Base-by-base conservation (phyloP, 164 flowering plant genomes). In the Tetracentron sinense region DNA sequence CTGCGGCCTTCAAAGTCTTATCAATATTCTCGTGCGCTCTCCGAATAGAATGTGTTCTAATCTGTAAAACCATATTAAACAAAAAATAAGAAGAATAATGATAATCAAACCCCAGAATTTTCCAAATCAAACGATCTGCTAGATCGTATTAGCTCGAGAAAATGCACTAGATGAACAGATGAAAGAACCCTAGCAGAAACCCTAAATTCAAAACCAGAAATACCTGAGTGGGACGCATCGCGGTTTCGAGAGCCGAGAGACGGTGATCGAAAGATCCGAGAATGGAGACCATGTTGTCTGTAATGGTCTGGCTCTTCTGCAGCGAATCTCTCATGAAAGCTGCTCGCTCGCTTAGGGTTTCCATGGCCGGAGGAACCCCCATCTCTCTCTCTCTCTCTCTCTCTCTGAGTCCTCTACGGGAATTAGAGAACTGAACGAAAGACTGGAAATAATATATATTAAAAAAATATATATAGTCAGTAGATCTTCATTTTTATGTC, bases 161-260 rank as follows among this genome's bases (percentile, higher is more conserved):
- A 12, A 52, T 7, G 25, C 22, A 11, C 8, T 3, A 12, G 44
- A 46, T 10, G 3, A 21, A 20, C 12, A 14, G 42, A 23, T 17
- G 16, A 15, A 38, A 22, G 23, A 33, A 42, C 42, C 55, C 51
- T 16, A 66, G 38, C 23, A 47, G 16, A 17, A 20, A 42, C 6
- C 31, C 20, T 21, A 56, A 38, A 17, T 28, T 15, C 64, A 25
- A 30, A 42, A 51, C 27, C 48, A 8, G 23, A 19, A 44, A 16
- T 35, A 90, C 98, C 90, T 93, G 98, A 35, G 97, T 88, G 12
- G 98, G 96, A 50, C 97, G 94, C 98, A 93, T 88, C 63, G 97
- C 97, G 64, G 98, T 82, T 61, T 93, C 97, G 28, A 93, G 88
- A n/a, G 92, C 92, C 51, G 98, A 93, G 72, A 92, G 92, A 29